Base-by-base conservation (phyloP, 108 stramenopile genomes). In the Cyclostephanos tholiformis region DNA sequence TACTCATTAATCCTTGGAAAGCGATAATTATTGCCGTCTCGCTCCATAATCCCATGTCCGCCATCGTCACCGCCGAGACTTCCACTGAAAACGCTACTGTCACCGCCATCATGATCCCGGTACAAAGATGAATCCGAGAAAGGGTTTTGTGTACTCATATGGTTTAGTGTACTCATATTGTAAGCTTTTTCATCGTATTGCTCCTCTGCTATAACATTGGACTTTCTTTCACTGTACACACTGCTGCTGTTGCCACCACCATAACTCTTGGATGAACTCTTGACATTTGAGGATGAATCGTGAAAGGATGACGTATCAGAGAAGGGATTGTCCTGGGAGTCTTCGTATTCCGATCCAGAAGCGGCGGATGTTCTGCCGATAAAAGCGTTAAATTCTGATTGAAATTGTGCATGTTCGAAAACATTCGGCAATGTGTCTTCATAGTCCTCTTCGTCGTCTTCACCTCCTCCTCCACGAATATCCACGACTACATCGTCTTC, bases 291-390 rank as follows among this genome's bases (percentile, higher is more conserved):
- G 22, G 55, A 20, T 12, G 12, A 20, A 57, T 3, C 17, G 4
- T 62, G 20, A 32, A 36, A 36, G 6, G 61, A 62, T 30, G 35
- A 41, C 16, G 38, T 39, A 17, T 62, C 61, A 6, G 38, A 62
- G 17, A 62, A 62, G 26, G 61, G 61, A 62, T 62, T 65, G 64
- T 65, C 64, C 16, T 48, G 22, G 3, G 16, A 20, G 20, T 69
- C 67, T 69, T 70, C 69, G 30, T 59, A 25, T 60, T 46, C 26
- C 23, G 55, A 26, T 57, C 25, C 25, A 12, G 55, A 23, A 25
- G 2, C 8, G 25, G 11, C 58, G 32, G 58, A 59, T 9, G 27
- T 17, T 35, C 32, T 32, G 27, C 58, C 5, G 17, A 59, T 5
- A 10, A 59, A 27, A 59, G 29, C 58, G 26, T 59, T 59, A 6